A percentile compares a stretch with the other conserved stretches of the same genome.
Evolutionary conservation across 805 yeast species (phyloP).

Genomic region (Starmerella gropengiesseri): DNA sequence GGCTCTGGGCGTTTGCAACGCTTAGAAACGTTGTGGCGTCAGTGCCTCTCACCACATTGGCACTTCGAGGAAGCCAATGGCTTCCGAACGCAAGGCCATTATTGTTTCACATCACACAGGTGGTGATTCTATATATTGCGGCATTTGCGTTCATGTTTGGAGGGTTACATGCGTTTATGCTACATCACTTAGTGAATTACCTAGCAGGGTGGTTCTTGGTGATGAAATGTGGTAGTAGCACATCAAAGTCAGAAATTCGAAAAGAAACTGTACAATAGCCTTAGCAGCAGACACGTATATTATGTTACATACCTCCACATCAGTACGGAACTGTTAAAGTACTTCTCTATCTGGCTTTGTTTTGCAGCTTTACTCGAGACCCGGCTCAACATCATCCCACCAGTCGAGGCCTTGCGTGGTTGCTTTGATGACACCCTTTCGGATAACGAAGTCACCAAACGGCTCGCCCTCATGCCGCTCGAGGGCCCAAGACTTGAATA

Average conservation of each 20-base stretch:
- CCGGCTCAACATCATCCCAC: slow-evolving; percentile 68
- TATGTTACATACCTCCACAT: background rate
- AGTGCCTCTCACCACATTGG: slow-evolving; percentile 36
- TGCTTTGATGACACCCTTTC: slow-evolving; percentile 79
- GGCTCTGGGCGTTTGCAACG: slow-evolving; percentile 75
- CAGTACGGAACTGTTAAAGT: background rate
- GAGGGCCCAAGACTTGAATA: slow-evolving; percentile 87
- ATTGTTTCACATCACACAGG: slow-evolving; percentile 23
- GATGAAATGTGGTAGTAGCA: slow-evolving; percentile 1
- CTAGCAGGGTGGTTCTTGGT: slow-evolving; percentile 21
- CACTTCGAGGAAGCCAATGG: slow-evolving; percentile 1
- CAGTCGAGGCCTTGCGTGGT: slow-evolving; percentile 84
- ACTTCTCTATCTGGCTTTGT: too few relatives aligned
- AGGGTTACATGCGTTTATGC: slow-evolving; percentile 63
- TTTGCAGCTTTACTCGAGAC: slow-evolving; percentile 21
- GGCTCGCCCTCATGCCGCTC: slow-evolving; percentile 89
- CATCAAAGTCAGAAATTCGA: slow-evolving; percentile 2
- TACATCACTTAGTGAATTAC: slow-evolving; percentile 62
- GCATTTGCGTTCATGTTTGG: slow-evolving; percentile 64
- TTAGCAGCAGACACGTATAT: too few relatives aligned
- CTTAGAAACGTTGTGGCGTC: slow-evolving; percentile 69
- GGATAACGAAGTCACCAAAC: slow-evolving; percentile 84
- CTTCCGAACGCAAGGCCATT: slow-evolving; percentile 34
- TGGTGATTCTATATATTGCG: slow-evolving; percentile 41
- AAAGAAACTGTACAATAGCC: background rate